Evolutionary conservation across 2,329 filamentous ascomycete genomes (phyloP), one percentile per base, ranked within the genome.

Genomic region (Sarocladium kiliense): DNA sequence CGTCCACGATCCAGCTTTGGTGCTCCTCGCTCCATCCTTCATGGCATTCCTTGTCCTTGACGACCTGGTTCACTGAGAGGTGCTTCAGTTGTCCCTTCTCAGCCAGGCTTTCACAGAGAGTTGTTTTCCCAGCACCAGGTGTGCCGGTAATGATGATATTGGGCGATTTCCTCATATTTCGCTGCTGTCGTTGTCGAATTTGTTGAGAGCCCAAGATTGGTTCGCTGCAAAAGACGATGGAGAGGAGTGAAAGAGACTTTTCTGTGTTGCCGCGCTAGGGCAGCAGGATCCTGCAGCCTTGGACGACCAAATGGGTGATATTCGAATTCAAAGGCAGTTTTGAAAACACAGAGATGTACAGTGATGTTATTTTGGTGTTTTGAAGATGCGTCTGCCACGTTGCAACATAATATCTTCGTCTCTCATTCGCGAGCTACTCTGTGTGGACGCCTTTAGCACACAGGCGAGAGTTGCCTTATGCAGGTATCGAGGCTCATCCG

Each of bases 91-190:
- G 89, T 9, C 87, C 88, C 57, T 81, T 84, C 66, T 87, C 79
- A 6, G 90, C 89, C 50, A 99, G 76, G 64, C 84, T 79, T 70
- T 96, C 89, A 67, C 89, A 90, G 70, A 96, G 92, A 7, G 89
- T 95, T 18, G 92, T 96, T 76, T 99, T 99, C 66, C 94, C 94
- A 26, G 95, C 91, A 55, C 94, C 94, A 0, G 94, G 94, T 19
- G 94, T 99, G 60, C 94, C 94, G 39, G 94, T 97, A 61, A 99
- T 80, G 62, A 99, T 88, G 65, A 99, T 91, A 71, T 97, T 99
- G 27, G 94, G 94, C 59, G 74, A 73, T 27, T 68, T 74, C 62
- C 84, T 76, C 67, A 75, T 72, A 3, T 3, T 49, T 9, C 5
- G 37, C 3, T 11, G n/a, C 30, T 3, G 39, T 23, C 16, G 37